Evolutionary conservation across 2,329 filamentous ascomycete genomes (phyloP).

Genomic region (Pestalotiopsis sp.): DNA sequence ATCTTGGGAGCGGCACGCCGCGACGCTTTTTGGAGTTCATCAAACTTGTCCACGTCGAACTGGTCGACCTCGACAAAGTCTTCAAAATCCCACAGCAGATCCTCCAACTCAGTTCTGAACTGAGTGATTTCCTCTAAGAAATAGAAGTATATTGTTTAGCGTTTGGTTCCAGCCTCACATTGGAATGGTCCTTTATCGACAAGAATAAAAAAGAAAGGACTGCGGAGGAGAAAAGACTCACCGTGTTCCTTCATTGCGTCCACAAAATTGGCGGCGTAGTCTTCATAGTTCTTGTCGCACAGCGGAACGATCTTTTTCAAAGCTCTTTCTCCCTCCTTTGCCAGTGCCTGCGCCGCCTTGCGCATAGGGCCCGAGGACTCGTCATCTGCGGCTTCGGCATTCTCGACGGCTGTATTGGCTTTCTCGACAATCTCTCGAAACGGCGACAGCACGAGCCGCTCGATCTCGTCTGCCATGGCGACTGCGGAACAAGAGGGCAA

Average conservation of each 20-base stretch:
- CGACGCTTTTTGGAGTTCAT: constrained; percentile 48
- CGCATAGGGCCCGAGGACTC: constrained; percentile 43
- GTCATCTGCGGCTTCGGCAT: constrained; percentile 42
- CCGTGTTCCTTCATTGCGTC: constrained; percentile 56
- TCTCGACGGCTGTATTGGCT: constrained; percentile 46
- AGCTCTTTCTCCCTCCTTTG: constrained; percentile 50
- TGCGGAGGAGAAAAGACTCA: constrained; percentile 25
- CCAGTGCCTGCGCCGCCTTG: constrained; percentile 48
- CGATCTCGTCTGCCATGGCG: constrained; percentile 33
- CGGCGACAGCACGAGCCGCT: constrained; percentile 48
- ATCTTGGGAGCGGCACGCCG: constrained; percentile 51
- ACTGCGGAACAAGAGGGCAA: not conserved
- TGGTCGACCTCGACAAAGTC: constrained; percentile 51
- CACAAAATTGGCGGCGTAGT: constrained; percentile 52
- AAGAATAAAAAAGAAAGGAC: too few relatives aligned
- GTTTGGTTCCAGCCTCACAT: too few relatives aligned
- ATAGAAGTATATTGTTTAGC: not conserved
- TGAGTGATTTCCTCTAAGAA: constrained; percentile 50
- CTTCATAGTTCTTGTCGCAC: constrained; percentile 48
- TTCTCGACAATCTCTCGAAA: constrained; percentile 57
- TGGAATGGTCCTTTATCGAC: too few relatives aligned
- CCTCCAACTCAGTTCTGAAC: constrained; percentile 48
- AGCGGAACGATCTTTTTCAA: constrained; percentile 53
- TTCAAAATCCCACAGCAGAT: constrained; percentile 59
- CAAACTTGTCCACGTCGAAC: constrained; percentile 53